phyloP scores from a whole-genome alignment of 1,284 basidiomycete species.

The Trametes polyzona region DNA sequence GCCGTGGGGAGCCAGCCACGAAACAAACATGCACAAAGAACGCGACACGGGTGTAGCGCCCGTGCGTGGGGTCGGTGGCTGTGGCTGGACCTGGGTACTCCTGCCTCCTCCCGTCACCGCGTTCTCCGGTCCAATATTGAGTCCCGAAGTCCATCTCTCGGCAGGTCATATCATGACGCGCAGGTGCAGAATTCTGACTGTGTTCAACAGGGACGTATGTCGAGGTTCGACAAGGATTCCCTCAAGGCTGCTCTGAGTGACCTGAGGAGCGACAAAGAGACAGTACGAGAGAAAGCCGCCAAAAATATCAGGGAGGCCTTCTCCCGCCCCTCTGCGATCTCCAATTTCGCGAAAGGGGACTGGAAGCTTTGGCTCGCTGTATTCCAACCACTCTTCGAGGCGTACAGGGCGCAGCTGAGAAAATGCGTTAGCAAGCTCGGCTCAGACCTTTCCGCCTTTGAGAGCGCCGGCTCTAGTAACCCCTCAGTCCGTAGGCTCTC shows the following conservation, averaged over 20 bases:
- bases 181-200: neutral
- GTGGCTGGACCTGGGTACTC: neutral
- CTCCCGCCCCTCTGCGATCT: constrained; percentile 52
- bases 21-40: neutral
- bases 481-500: constrained; percentile 61
- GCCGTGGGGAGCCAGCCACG: neutral
- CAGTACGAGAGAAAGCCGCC: constrained; percentile 73
- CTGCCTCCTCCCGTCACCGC: too few relatives aligned
- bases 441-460: constrained; percentile 34
- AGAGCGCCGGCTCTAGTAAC: constrained; percentile 38
- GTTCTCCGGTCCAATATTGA: too few relatives aligned
- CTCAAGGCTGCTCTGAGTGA: constrained; percentile 53
- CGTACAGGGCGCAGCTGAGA: constrained; percentile 64
- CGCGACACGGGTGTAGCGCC: neutral
- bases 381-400: constrained; percentile 72
- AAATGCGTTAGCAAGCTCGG: constrained; percentile 53
- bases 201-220: constrained; percentile 3
- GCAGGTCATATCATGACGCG: too few relatives aligned
- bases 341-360: constrained; percentile 55
- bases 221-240: constrained; percentile 30
- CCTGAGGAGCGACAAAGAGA: constrained; percentile 70
- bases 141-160: too few relatives aligned
- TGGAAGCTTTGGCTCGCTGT: constrained; percentile 68
- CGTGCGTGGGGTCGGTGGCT: neutral
- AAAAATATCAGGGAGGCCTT: constrained; percentile 63